Evolutionary conservation across 2,329 filamentous ascomycete species (phyloP).

Genomic region (Aspergillus candidus): DNA sequence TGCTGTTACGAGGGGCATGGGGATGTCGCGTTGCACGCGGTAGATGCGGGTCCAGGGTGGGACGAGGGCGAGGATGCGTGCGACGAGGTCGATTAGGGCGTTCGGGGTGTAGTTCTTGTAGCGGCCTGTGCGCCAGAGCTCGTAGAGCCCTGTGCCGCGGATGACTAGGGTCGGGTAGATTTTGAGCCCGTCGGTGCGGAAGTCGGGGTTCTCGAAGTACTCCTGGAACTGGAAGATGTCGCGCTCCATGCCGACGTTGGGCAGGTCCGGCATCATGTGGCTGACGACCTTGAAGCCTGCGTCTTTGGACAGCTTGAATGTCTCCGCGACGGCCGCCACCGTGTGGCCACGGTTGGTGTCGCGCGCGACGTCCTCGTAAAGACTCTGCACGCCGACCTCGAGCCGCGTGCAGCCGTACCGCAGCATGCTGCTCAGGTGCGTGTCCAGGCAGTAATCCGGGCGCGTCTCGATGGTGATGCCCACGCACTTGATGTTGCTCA

Average conservation of each 20-base stretch:
- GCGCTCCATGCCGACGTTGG: slow-evolving; percentile 97
- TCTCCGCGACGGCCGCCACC: slow-evolving; percentile 89
- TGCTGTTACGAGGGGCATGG: slow-evolving; percentile 99
- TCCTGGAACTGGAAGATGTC: slow-evolving; percentile 95
- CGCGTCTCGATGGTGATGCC: slow-evolving; percentile 97
- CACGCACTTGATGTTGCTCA: slow-evolving; percentile 96
- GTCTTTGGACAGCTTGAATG: slow-evolving; percentile 94
- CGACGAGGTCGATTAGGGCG: slow-evolving; percentile 88
- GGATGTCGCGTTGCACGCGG: slow-evolving; percentile 95
- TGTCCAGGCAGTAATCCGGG: slow-evolving; percentile 92
- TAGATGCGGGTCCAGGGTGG: slow-evolving; percentile 99
- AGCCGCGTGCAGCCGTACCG: slow-evolving; percentile 95
- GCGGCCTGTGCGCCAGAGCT: slow-evolving; percentile 91
- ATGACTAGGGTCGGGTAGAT: slow-evolving; percentile 98
- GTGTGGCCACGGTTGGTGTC: slow-evolving; percentile 97
- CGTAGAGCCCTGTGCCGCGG: slow-evolving; percentile 90
- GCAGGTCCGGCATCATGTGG: slow-evolving; percentile 99
- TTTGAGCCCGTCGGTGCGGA: slow-evolving; percentile 93
- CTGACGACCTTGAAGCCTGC: slow-evolving; percentile 98
- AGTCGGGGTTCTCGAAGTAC: slow-evolving; percentile 94
- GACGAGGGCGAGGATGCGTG: slow-evolving; percentile 88
- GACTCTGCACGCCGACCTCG: slow-evolving; percentile 89
- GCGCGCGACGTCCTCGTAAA: slow-evolving; percentile 97
- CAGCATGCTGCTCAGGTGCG: slow-evolving; percentile 93
- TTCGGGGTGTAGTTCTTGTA: slow-evolving; percentile 99